These are phyloP conservation scores for Capsicum pubescens DNA, from an alignment of 257 asterid genomes.

Conservation along the genomic window DNA sequence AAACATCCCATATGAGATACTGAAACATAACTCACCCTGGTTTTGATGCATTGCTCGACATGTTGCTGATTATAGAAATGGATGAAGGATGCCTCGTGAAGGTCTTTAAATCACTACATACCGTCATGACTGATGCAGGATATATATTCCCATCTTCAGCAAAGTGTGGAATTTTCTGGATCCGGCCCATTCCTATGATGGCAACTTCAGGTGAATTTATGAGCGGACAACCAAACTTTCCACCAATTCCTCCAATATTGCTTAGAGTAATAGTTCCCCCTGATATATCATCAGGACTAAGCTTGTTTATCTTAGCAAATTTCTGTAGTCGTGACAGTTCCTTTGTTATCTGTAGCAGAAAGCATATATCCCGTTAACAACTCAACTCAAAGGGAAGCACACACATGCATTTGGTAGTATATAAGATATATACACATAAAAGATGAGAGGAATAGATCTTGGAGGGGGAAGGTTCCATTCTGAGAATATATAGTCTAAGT, in stretches of 20 bases:
- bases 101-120: conserved; percentile 41
- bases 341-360: conserved; percentile 63
- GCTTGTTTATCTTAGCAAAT: conserved; percentile 82
- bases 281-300: conserved; percentile 74
- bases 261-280: conserved; percentile 89
- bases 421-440: not conserved
- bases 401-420: not conserved
- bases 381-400: not conserved
- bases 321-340: conserved; percentile 71
- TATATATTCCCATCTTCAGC: conserved; percentile 62
- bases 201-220: conserved; percentile 85
- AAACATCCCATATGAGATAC: not conserved
- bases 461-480: not conserved
- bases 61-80: not conserved
- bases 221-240: conserved; percentile 92
- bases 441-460: not conserved
- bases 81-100: not conserved
- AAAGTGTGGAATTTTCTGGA: conserved; percentile 74
- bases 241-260: conserved; percentile 96
- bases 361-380: not conserved
- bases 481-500: not conserved
- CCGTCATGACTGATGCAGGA: conserved; percentile 81
- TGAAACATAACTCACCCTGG: not conserved
- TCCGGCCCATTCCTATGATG: conserved; percentile 89
- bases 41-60: not conserved